Conservation (phyloP, 306 rosid species). For the Acacia crassicarpa region DNA sequence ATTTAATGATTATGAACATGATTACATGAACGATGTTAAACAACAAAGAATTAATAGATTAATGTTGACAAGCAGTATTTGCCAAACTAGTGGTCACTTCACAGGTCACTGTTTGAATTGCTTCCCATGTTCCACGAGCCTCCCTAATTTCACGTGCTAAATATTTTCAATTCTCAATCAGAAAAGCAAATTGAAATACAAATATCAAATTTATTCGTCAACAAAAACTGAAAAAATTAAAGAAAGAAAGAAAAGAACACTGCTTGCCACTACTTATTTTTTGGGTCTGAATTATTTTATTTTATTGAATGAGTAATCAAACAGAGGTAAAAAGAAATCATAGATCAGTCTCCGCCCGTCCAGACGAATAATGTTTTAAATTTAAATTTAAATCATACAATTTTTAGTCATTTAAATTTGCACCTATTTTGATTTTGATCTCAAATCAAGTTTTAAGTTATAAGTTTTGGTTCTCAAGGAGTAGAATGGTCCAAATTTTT, state of each 20-base stretch:
- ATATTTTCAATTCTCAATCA: not conserved
- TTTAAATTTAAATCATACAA: too few species aligned
- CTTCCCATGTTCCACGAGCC: not conserved
- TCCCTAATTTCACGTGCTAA: not conserved
- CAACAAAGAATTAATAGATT: not conserved
- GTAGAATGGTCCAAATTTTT: too few species aligned
- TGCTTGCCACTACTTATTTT: not conserved
- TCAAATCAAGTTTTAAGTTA: too few species aligned
- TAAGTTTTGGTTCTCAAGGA: rapidly evolving
- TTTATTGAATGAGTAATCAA: not conserved
- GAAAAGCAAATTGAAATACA: not conserved
- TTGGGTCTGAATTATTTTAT: too few species aligned
- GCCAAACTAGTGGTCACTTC: not conserved
- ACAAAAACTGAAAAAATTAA: not conserved
- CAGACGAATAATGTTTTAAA: too few species aligned
- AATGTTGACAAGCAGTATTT: not conserved
- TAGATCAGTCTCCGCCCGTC: not conserved
- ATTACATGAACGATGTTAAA: not conserved
- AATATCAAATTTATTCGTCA: not conserved
- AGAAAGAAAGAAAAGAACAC: not conserved
- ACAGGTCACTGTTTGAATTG: not conserved
- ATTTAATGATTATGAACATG: not conserved
- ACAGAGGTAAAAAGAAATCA: not conserved
- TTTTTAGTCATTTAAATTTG: too few species aligned
- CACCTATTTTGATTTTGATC: too few species aligned